phyloP scores from a whole-genome alignment of 352 stramenopile species.

The Globisporangium megalacanthum region DNA sequence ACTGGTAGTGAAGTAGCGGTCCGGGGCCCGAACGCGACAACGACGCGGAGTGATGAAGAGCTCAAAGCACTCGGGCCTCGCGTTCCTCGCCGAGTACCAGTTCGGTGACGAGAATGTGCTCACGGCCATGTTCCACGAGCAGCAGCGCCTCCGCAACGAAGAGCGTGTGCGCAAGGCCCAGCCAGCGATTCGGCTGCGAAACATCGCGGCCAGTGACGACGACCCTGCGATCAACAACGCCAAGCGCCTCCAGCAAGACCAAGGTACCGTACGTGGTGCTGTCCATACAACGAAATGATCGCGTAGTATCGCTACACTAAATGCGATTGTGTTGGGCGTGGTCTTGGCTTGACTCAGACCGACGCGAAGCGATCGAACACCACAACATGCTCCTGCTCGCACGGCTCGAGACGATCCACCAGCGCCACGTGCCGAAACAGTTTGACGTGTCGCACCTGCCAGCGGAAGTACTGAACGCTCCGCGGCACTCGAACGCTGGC shows the following conservation, averaged over 20 bases:
- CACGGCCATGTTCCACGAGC: conserved; percentile 41
- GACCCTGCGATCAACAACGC: conserved; percentile 33
- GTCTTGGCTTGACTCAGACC: conserved; percentile 22
- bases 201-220: conserved; percentile 24
- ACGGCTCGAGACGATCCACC: conserved; percentile 49
- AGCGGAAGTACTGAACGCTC: conserved; percentile 31
- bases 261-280: conserved; percentile 22
- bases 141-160: conserved; percentile 38
- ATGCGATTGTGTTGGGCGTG: not conserved
- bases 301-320: no score
- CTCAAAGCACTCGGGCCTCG: conserved; percentile 28
- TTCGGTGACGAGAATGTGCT: conserved; percentile 60
- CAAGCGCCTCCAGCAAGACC: conserved; percentile 50
- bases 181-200: conserved; percentile 25
- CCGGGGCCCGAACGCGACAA: no score
- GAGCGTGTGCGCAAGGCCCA: conserved; percentile 41
- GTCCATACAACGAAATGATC: not conserved
- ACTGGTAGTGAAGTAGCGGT: no score
- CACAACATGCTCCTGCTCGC: conserved; percentile 46
- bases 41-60: conserved; percentile 30
- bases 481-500: conserved; percentile 26
- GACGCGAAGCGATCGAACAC: conserved; percentile 36
- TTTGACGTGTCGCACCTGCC: conserved; percentile 58
- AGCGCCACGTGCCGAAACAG: conserved; percentile 39
- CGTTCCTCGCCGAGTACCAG: conserved; percentile 61